A percentile compares a stretch with the other conserved stretches of the same genome.
Evolutionary conservation across 2,329 filamentous ascomycete species (phyloP).

Genomic region (Trichoderma sp.): DNA sequence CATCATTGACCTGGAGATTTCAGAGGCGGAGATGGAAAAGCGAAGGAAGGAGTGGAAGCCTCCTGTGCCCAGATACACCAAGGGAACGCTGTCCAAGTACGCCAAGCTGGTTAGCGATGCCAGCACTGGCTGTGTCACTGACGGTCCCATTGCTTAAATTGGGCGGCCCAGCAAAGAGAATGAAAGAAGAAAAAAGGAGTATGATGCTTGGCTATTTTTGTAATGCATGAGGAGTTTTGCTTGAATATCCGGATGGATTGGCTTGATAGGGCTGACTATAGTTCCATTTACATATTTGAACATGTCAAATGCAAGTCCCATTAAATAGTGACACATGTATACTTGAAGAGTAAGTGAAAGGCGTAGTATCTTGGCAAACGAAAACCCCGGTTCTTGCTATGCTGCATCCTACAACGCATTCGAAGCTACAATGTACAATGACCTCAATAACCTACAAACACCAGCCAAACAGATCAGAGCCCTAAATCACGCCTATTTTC

Average conservation of each 20-base stretch:
- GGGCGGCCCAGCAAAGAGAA: not conserved
- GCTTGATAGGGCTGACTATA: not conserved
- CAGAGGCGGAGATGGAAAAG: constrained; percentile 60
- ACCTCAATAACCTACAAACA: constrained; percentile 5
- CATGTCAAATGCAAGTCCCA: not conserved
- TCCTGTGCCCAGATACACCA: constrained; percentile 56
- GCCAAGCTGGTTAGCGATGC: constrained; percentile 58
- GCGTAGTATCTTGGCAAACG: not conserved
- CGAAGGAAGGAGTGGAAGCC: constrained; percentile 61
- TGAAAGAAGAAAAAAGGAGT: not conserved
- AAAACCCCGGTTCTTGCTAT: not conserved
- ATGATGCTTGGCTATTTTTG: not conserved
- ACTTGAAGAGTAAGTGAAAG: not conserved
- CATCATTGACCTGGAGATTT: constrained; percentile 65
- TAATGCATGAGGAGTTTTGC: constrained; percentile 10
- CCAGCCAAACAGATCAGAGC: not conserved
- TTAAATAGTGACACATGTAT: not conserved
- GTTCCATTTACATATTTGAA: not conserved
- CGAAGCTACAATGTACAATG: not conserved
- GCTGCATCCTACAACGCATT: not conserved
- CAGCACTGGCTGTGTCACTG: constrained; percentile 59
- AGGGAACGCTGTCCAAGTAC: constrained; percentile 71
- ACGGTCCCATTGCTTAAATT: constrained; percentile 33
- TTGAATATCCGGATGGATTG: constrained; percentile 10
- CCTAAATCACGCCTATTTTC: constrained; percentile 35